These are phyloP conservation scores for Camellia lanceoleosa DNA, from an alignment of 148 eudicot genomes.

Conservation along the genomic window DNA sequence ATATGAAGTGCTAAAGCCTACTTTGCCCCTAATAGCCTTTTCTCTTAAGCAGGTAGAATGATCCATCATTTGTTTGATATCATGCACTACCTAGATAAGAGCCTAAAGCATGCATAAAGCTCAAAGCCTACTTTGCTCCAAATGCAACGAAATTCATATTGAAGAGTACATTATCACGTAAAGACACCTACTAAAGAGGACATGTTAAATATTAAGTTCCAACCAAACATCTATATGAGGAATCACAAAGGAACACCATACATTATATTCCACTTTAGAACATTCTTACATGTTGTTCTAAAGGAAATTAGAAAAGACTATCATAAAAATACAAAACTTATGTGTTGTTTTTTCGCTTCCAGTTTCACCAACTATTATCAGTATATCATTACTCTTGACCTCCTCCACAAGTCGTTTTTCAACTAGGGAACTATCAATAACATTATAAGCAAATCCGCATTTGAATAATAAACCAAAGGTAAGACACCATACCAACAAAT, in stretches of 20 bases:
- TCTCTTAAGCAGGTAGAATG: no score
- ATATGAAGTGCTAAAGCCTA: not conserved
- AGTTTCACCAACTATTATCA: constrained; percentile 97
- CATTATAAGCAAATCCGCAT: constrained; percentile 3
- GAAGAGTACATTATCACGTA: not conserved
- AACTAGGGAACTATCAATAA: constrained; percentile 36
- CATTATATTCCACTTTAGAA: not conserved
- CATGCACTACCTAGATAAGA: no score
- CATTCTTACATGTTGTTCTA: not conserved
- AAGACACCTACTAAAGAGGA: not conserved
- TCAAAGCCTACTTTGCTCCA: not conserved
- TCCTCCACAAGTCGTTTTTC: constrained; percentile 76
- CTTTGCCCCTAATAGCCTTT: no score
- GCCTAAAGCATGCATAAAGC: no score
- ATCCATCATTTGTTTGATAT: no score
- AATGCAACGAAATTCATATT: not conserved
- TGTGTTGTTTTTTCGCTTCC: constrained; percentile 99
- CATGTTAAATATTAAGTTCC: not conserved
- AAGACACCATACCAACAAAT: not conserved
- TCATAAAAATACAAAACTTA: constrained; percentile 30
- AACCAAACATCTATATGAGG: not conserved
- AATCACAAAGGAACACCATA: not conserved
- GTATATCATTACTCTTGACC: constrained; percentile 55
- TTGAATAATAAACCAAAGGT: not conserved
- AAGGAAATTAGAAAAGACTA: no score